Evolutionary conservation across 2,329 filamentous ascomycete genomes (phyloP), one percentile per base, ranked within the genome.

Genomic region (Aureobasidium sp.): DNA sequence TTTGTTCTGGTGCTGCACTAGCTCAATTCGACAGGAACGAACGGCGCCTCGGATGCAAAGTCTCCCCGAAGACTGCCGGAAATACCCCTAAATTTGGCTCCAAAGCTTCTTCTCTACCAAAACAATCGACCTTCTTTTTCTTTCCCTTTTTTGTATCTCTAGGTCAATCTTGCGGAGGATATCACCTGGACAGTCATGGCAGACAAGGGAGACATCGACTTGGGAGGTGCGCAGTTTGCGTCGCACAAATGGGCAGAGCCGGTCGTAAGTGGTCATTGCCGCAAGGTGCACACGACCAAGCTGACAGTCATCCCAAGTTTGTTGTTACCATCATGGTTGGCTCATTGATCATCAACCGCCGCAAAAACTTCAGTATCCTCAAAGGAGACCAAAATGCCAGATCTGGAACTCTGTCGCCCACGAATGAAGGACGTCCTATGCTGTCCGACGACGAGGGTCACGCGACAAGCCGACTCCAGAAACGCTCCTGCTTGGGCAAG

Each of bases 401-500:
- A 9, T 55, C 52, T n/a, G 49, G 59, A 45, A 45, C 54, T 30
- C 32, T 47, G 32, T 48, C 54, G 11, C 54, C 54, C 3, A 37
- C 54, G 11, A 54, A 21, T 9, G 59, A 54, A 11, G 25, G 32
- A 32, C 30, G 32, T 16, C 39, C 59, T 13, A 45, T 53, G 37
- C 39, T 54, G 11, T 44, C 36, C 11, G 59, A 61, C 36, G 39
- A 53, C n/a, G 39, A 53, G 13, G 53, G 39, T 45, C 54, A 58
- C 54, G 41, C 42, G 54, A 34, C 27, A 47, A 25, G 5, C 8
- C 69, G 71, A 6, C 64, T 67, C 7, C 76, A 63, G 77, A 81
- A n/a, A 70, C 69, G 34, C 79, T 78, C 66, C 82, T 79, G 67
- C 79, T 83, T 30, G 70, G 77, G 49, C 41, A 54, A 41, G 32